Evolutionary conservation across 345 rosid genomes (phyloP), one percentile per base, ranked within the genome.

Genomic region (Pelargonium nanum): DNA sequence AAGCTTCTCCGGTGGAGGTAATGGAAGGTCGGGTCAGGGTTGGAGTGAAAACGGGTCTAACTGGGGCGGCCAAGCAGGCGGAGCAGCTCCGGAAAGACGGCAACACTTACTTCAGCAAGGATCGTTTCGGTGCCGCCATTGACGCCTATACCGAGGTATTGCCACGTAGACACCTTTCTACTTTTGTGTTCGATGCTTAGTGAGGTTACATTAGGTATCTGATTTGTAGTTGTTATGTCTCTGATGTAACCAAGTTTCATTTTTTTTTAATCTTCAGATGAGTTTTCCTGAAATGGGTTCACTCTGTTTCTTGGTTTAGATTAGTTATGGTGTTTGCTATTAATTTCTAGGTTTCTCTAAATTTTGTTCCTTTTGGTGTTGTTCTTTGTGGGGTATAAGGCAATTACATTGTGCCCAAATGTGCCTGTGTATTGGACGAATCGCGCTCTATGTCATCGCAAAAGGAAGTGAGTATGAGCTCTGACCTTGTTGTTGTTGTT

Each of bases 121-220:
- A 68, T 24, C 92, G 95, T 20, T 85, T 80, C 32, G 93, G 85
- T 19, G 98, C 96, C 4, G 98, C 98, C 53, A 85, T 92, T 24
- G 98, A 92, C 58, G 97, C 97, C 20, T 91, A 87, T 22, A 91
- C 95, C 1, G 93, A 81, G 91, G 97, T 90, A 6, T 40, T 40
- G 0, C 6, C 10, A 9, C 15, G 16, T 2, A 3, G 9, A 2
- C 15, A 15, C 15, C 17, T 2, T 40, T 17, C 40, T 30, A 28
- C 32, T 40, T 40, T 40, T 40, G n/a, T n/a, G n/a, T n/a, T n/a
- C n/a, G n/a, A n/a, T n/a, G n/a, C n/a, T n/a, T n/a, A n/a, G n/a
- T n/a, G n/a, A n/a, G n/a, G n/a, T n/a, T n/a, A n/a, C n/a, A 40
- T 6, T 6, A 40, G 9, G 10, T 40, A 40, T 6, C 16, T 40